These are phyloP conservation scores for Talaromyces marneffei DNA, from an alignment of 2,329 filamentous ascomycete species.

Conservation along the genomic window DNA sequence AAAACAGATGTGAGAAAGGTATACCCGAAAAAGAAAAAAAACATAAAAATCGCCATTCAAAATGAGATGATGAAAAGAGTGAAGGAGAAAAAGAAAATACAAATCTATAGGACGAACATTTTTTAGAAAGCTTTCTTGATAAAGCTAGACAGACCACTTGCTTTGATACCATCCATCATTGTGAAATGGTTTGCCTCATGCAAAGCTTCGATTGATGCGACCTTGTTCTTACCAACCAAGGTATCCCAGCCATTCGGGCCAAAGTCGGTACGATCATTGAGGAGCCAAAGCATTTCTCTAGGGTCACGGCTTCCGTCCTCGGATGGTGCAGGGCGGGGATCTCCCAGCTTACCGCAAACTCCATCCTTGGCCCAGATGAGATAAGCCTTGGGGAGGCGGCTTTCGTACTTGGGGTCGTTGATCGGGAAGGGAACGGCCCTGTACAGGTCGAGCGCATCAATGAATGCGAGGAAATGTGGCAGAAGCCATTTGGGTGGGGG, in stretches of 20 bases:
- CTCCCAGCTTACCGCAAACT: conserved; percentile 39
- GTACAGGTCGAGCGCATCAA: conserved; percentile 45
- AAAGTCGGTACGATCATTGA: conserved; percentile 45
- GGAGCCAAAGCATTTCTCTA: conserved; percentile 45
- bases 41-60: background rate
- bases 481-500: conserved; percentile 46
- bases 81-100: background rate
- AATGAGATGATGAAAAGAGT: background rate
- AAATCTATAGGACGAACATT: background rate
- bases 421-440: conserved; percentile 29
- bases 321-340: conserved; percentile 36
- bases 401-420: conserved; percentile 23
- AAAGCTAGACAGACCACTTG: conserved; percentile 11
- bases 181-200: conserved; percentile 34
- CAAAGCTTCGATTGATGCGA: conserved; percentile 29
- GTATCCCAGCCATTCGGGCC: conserved; percentile 45
- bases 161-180: conserved; percentile 17
- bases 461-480: conserved; percentile 48
- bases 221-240: conserved; percentile 36
- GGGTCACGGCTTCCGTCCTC: conserved; percentile 38
- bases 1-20: background rate
- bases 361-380: conserved; percentile 47
- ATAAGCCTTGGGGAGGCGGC: conserved; percentile 38
- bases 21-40: background rate
- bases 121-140: conserved; percentile 14